Percentiles rank a stretch among this genome's conserved stretches.
Evolutionary conservation across 345 rosid species (phyloP).

Genomic region (Tarenaya hassleriana): DNA sequence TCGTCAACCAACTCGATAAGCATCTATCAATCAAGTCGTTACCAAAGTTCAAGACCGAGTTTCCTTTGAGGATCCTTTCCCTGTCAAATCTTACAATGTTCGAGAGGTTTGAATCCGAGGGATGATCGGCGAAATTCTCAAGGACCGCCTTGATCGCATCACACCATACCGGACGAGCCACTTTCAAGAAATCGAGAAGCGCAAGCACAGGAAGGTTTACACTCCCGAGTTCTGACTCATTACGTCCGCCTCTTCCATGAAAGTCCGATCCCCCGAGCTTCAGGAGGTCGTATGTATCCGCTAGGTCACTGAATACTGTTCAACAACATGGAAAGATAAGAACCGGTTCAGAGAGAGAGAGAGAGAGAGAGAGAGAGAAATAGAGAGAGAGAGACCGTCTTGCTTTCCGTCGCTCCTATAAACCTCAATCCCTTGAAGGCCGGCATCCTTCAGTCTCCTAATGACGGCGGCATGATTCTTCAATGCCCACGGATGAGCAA

Average conservation of each 20-base stretch:
- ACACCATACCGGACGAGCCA: constrained; percentile 85
- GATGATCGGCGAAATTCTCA: constrained; percentile 49
- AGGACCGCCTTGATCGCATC: constrained; percentile 49
- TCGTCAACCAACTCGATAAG: constrained; percentile 57
- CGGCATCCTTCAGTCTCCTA: constrained; percentile 62
- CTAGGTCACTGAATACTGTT: constrained; percentile 72
- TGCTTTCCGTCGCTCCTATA: constrained; percentile 80
- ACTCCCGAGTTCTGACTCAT: constrained; percentile 80
- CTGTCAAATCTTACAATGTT: constrained; percentile 54
- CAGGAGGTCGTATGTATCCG: constrained; percentile 64
- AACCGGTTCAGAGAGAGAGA: neutral
- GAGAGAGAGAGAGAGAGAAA: neutral
- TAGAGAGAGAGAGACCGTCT: constrained; percentile 39
- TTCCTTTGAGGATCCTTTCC: constrained; percentile 39
- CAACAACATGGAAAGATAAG: neutral
- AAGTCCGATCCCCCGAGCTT: constrained; percentile 96
- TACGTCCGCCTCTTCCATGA: constrained; percentile 76
- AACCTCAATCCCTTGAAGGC: constrained; percentile 90
- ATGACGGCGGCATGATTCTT: constrained; percentile 62
- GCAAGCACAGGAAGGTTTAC: constrained; percentile 65
- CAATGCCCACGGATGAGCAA: constrained; percentile 98
- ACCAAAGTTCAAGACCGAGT: constrained; percentile 33
- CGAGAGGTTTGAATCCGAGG: constrained; percentile 52
- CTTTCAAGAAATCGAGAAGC: constrained; percentile 57
- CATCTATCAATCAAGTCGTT: constrained; percentile 56